Evolutionary conservation across 2,329 filamentous ascomycete species (phyloP).

Genomic region (Aspergillus unguis): DNA sequence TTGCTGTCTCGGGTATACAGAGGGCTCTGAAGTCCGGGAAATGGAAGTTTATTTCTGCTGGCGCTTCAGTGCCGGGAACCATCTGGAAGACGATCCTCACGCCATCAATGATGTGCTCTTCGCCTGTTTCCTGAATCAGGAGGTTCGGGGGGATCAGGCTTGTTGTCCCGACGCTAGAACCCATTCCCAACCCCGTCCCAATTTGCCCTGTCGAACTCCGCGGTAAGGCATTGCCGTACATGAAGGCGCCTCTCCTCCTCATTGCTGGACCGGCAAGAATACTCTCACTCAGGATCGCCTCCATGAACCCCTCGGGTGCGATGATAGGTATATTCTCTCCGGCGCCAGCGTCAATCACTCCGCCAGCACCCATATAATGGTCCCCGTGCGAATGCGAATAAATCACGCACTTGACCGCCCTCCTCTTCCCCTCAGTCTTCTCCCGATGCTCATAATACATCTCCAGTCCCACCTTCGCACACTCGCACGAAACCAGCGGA

Average conservation of each 20-base stretch:
- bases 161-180: slow-evolving; percentile 26
- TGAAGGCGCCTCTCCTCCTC: slow-evolving; percentile 37
- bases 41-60: slow-evolving; percentile 43
- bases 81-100: slow-evolving; percentile 42
- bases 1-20: slow-evolving; percentile 40
- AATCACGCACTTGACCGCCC: slow-evolving; percentile 34
- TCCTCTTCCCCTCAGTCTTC: not conserved
- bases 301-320: slow-evolving; percentile 41
- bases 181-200: slow-evolving; percentile 37
- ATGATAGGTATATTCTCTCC: slow-evolving; percentile 21
- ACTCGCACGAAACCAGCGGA: slow-evolving; percentile 37
- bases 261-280: slow-evolving; percentile 41
- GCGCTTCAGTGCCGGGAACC: slow-evolving; percentile 43
- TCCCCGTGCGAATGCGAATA: slow-evolving; percentile 44
- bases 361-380: slow-evolving; percentile 35
- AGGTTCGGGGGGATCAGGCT: slow-evolving; percentile 36
- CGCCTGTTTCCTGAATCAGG: slow-evolving; percentile 31
- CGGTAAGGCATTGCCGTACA: slow-evolving; percentile 39
- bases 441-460: slow-evolving; percentile 29
- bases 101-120: slow-evolving; percentile 33
- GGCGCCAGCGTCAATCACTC: slow-evolving; percentile 6
- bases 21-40: slow-evolving; percentile 40
- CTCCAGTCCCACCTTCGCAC: slow-evolving; percentile 18
- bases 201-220: slow-evolving; percentile 34
- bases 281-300: slow-evolving; percentile 40